Percentiles rank a stretch among this genome's conserved stretches.
phyloP scores from a whole-genome alignment of 1,284 basidiomycete species.

The Trametes versicolor region DNA sequence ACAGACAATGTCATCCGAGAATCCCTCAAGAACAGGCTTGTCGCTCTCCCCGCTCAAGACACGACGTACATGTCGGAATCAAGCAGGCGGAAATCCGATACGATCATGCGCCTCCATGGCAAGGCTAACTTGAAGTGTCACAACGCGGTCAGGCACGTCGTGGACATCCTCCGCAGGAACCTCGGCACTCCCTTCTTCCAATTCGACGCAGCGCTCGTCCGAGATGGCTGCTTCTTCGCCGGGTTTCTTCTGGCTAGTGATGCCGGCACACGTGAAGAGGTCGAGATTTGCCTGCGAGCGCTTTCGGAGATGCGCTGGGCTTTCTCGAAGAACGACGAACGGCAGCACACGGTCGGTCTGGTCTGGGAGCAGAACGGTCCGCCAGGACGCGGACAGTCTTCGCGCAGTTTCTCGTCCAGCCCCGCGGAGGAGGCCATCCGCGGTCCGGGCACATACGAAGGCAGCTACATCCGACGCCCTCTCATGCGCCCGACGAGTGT shows the following conservation, averaged over 20 bases:
- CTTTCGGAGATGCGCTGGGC: conserved; percentile 84
- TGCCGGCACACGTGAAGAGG: conserved; percentile 70
- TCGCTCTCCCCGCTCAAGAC: conserved; percentile 37
- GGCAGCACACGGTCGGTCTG: conserved; percentile 67
- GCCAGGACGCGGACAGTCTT: conserved; percentile 32
- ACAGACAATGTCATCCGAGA: conserved; percentile 75
- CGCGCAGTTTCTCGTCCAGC: conserved; percentile 37
- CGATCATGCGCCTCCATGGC: conserved; percentile 56
- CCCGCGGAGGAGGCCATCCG: conserved; percentile 36
- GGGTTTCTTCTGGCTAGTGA: conserved; percentile 74
- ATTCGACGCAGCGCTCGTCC: conserved; percentile 84
- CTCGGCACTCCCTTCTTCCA: conserved; percentile 71
- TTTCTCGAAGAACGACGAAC: conserved; percentile 77
- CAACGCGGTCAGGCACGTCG: conserved; percentile 60
- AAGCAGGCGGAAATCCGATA: conserved; percentile 44
- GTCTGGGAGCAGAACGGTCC: conserved; percentile 57
- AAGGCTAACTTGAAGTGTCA: conserved; percentile 65
- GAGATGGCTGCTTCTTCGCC: conserved; percentile 84
- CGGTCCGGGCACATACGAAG: conserved; percentile 31
- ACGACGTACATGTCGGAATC: conserved; percentile 37
- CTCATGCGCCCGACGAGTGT: conserved; percentile 45
- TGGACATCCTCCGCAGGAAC: conserved; percentile 69
- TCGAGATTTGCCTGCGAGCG: conserved; percentile 75
- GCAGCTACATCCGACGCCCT: conserved; percentile 39
- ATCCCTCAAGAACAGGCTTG: conserved; percentile 64